Evolutionary conservation across 441 rosid species (phyloP).

Genomic region (Dalechampia spathulata): DNA sequence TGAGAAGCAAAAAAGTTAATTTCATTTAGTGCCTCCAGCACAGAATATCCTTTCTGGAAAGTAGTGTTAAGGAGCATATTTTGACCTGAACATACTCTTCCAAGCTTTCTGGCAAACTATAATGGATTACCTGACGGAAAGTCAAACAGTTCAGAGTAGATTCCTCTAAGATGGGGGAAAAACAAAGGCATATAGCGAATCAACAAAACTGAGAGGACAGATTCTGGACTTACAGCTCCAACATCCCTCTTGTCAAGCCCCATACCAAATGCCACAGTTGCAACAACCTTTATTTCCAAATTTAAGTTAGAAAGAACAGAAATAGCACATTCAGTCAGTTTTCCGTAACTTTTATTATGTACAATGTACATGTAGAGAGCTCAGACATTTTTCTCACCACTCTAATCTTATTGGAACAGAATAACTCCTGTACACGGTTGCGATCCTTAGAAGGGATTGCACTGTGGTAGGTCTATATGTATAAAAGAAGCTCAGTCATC

Average conservation of each 20-base stretch:
- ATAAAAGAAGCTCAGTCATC: constrained; percentile 14
- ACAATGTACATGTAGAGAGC: neutral
- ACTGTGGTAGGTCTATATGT: constrained; percentile 76
- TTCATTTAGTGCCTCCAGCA: constrained; percentile 9
- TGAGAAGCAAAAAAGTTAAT: constrained; percentile 20
- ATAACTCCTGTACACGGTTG: constrained; percentile 62
- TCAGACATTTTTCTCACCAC: constrained; percentile 50
- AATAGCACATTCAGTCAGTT: constrained; percentile 1
- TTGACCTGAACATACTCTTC: constrained; percentile 96
- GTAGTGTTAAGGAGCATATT: constrained; percentile 16
- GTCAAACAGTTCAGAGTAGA: constrained; percentile 2
- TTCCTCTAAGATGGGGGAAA: neutral
- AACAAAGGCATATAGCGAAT: constrained; percentile 1
- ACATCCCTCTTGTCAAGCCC: constrained; percentile 93
- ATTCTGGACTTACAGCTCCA: constrained; percentile 77
- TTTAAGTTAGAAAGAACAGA: constrained; percentile 12
- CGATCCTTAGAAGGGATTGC: constrained; percentile 76
- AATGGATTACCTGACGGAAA: constrained; percentile 70
- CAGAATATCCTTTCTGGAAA: constrained; percentile 13
- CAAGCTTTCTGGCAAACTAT: constrained; percentile 93
- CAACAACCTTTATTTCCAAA: constrained; percentile 65
- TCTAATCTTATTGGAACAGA: constrained; percentile 89
- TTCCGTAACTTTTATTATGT: neutral
- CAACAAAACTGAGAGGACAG: constrained; percentile 14
- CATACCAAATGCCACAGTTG: constrained; percentile 99